These are phyloP conservation scores for Aspergillus pseudonomiae DNA, from an alignment of 2,329 filamentous ascomycete species.

Conservation along the genomic window DNA sequence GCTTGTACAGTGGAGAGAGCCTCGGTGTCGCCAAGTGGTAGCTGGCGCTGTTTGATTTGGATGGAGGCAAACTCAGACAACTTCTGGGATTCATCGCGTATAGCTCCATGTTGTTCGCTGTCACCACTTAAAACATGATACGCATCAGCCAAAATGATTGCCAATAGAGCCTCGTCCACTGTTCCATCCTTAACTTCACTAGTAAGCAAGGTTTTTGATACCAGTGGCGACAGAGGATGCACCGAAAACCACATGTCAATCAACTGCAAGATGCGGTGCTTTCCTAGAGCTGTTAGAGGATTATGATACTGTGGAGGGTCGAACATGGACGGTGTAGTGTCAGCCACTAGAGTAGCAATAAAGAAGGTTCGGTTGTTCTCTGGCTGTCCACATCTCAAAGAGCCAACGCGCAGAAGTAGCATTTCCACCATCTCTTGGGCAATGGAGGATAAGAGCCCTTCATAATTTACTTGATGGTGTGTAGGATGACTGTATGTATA, in stretches of 20 bases:
- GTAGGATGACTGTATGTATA: neutral
- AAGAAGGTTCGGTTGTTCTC: conserved; percentile 1
- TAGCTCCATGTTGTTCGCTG: neutral
- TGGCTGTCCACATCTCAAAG: conserved; percentile 1
- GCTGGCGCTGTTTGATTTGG: conserved; percentile 31
- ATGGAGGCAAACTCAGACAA: conserved; percentile 31
- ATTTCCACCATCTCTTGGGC: conserved; percentile 13
- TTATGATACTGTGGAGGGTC: conserved; percentile 1
- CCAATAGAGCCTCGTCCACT: conserved; percentile 44
- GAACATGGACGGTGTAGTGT: conserved; percentile 9
- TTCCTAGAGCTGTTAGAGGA: conserved; percentile 18
- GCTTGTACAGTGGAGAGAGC: conserved; percentile 8
- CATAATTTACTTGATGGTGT: neutral
- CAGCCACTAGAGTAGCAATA: conserved; percentile 6
- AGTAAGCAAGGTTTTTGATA: conserved; percentile 48
- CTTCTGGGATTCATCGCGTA: neutral
- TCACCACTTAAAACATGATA: neutral
- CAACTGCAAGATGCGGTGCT: conserved; percentile 28
- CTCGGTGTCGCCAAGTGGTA: conserved; percentile 3
- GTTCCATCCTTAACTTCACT: conserved; percentile 44
- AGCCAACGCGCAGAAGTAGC: conserved; percentile 7
- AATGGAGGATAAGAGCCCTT: conserved; percentile 9
- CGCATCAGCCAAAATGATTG: conserved; percentile 45
- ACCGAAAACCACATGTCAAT: conserved; percentile 48
- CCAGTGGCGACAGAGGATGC: conserved; percentile 45